Evolutionary conservation across 2,329 filamentous ascomycete species (phyloP).

Genomic region (Aureobasidium sp.): DNA sequence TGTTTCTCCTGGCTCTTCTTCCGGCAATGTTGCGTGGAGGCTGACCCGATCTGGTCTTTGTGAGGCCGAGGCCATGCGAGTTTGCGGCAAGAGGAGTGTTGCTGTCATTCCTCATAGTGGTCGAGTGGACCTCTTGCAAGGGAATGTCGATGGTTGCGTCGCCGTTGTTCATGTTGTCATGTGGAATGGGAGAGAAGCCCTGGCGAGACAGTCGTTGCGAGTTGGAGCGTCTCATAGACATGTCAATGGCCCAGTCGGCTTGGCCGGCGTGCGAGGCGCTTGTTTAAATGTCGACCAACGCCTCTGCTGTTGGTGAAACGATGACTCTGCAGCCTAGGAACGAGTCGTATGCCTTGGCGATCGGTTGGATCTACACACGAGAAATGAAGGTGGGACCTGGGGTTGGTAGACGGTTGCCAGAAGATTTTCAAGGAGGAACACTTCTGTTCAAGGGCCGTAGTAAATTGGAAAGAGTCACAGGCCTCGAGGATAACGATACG

Average conservation of each 20-base stretch:
- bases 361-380: not conserved
- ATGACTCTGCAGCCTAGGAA: not conserved
- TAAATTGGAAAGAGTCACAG: not conserved
- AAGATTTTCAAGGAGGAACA: not conserved
- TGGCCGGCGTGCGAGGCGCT: not conserved
- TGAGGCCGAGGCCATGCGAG: not conserved
- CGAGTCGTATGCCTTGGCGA: slow-evolving; percentile 9
- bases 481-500: not conserved
- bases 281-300: not conserved
- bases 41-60: slow-evolving; percentile 21
- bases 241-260: not conserved
- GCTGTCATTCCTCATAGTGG: slow-evolving; percentile 28
- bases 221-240: slow-evolving; percentile 6
- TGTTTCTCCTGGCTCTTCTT: slow-evolving; percentile 24
- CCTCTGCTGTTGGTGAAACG: not conserved
- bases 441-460: not conserved
- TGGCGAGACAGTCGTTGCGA: slow-evolving; percentile 20
- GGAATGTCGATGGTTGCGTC: slow-evolving; percentile 55
- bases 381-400: slow-evolving; percentile 10
- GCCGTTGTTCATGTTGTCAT: slow-evolving; percentile 23
- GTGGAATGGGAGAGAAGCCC: slow-evolving; percentile 21
- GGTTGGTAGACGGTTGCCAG: not conserved
- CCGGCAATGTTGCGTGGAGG: slow-evolving; percentile 30
- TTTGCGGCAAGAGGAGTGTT: slow-evolving; percentile 22
- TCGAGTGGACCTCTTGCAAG: slow-evolving; percentile 44